phyloP scores from a whole-genome alignment of 306 rosid genomes.

The Cucurbita moschata region DNA sequence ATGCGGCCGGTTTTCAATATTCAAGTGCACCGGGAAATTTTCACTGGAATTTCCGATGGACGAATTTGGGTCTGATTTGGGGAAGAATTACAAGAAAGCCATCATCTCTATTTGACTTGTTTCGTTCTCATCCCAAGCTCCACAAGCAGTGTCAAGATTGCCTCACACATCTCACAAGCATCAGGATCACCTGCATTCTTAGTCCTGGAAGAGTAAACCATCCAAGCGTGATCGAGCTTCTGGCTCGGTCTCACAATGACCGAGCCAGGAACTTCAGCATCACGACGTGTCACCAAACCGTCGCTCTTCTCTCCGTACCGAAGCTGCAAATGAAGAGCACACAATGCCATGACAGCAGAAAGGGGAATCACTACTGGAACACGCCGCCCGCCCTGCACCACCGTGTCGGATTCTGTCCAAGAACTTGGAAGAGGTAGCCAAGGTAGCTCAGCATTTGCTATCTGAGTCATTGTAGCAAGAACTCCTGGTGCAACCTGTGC shows the following conservation, averaged over 20 bases:
- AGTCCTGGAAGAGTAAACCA: conserved; percentile 61
- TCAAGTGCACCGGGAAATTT: background rate
- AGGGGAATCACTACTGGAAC: conserved; percentile 59
- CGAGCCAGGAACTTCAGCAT: conserved; percentile 83
- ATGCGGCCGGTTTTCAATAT: background rate
- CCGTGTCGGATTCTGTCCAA: conserved; percentile 11
- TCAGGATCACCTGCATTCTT: conserved; percentile 34
- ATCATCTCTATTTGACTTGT: background rate
- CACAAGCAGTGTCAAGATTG: conserved; percentile 49
- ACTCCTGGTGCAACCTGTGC: conserved; percentile 51
- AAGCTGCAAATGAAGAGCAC: conserved; percentile 58
- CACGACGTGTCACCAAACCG: conserved; percentile 51
- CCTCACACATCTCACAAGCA: conserved; percentile 74
- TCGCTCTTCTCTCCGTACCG: conserved; percentile 75
- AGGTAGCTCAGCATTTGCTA: conserved; percentile 72
- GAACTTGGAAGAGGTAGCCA: conserved; percentile 34
- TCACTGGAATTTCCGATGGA: background rate
- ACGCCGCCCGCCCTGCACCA: conserved; percentile 23
- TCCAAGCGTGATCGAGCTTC: conserved; percentile 85
- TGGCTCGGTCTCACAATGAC: conserved; percentile 46
- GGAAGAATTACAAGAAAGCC: background rate
- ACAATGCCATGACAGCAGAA: conserved; percentile 70
- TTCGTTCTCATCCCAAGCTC: conserved; percentile 45
- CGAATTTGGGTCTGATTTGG: background rate
- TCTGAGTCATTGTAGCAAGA: conserved; percentile 66